A percentile compares a stretch with the other conserved stretches of the same genome.
Conservation (phyloP, 768 basidiomycete genomes). For the Clitopilus passeckerianus region DNA sequence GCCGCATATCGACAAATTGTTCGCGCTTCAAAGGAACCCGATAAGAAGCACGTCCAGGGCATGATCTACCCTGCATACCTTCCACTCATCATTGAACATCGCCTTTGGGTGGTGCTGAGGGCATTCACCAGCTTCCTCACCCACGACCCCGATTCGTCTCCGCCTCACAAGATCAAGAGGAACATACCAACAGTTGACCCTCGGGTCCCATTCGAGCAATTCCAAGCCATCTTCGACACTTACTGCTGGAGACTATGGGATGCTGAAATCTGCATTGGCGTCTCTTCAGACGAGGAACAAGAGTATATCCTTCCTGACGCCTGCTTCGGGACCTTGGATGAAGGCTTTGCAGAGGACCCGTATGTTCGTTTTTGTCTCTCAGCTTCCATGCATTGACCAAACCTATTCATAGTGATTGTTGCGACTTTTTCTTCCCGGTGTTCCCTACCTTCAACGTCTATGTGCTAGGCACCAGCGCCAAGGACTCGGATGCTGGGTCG, state of each 20-base stretch:
- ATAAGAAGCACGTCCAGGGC: constrained; percentile 13
- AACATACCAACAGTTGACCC: neutral
- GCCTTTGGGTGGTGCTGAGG: constrained; percentile 24
- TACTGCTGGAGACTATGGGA: constrained; percentile 45
- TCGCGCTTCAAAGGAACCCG: constrained; percentile 18
- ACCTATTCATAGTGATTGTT: constrained; percentile 30
- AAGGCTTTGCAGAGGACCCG: constrained; percentile 38
- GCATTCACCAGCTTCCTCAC: constrained; percentile 26
- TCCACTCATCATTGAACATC: constrained; percentile 23
- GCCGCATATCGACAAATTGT: constrained; percentile 37
- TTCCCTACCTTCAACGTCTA: constrained; percentile 50
- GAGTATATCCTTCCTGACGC: constrained; percentile 52
- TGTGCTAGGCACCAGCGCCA: constrained; percentile 33
- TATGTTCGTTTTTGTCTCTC: constrained; percentile 9
- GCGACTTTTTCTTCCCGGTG: constrained; percentile 52
- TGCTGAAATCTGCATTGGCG: constrained; percentile 50
- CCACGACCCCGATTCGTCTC: constrained; percentile 5
- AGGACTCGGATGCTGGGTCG: neutral
- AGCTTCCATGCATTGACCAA: neutral
- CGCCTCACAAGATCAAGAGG: neutral
- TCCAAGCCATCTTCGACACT: constrained; percentile 28
- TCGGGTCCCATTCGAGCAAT: constrained; percentile 13
- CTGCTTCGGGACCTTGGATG: constrained; percentile 51
- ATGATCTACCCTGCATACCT: constrained; percentile 22
- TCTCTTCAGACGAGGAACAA: constrained; percentile 43